A percentile compares a stretch with the other conserved stretches of the same genome.
These are phyloP conservation scores for Miamiensis avidus DNA, from an alignment of 169 alveolate species.

Conservation along the genomic window DNA sequence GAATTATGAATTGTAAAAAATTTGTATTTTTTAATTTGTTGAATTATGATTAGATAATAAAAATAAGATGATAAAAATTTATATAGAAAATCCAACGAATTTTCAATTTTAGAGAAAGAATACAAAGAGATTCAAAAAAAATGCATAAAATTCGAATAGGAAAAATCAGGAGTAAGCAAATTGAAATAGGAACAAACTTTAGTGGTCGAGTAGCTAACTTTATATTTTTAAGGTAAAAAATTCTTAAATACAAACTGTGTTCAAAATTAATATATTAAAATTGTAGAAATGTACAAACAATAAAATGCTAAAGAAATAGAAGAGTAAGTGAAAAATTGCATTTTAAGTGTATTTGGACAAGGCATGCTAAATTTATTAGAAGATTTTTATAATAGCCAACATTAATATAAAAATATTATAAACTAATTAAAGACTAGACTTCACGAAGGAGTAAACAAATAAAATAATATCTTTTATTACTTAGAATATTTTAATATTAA, in stretches of 20 bases:
- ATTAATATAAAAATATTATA: too few relatives aligned
- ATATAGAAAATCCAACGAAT: not conserved
- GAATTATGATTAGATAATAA: too few relatives aligned
- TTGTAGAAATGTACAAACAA: not conserved
- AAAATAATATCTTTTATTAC: too few relatives aligned
- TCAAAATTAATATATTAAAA: too few relatives aligned
- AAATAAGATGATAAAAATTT: too few relatives aligned
- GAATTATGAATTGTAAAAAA: not conserved
- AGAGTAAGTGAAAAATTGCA: not conserved
- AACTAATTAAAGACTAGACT: not conserved
- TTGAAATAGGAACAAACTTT: not conserved
- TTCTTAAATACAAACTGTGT: not conserved
- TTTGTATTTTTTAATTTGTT: too few relatives aligned
- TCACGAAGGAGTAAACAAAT: too few relatives aligned
- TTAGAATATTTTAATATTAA: not conserved
- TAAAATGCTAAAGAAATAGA: not conserved
- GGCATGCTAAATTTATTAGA: not conserved
- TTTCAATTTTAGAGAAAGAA: not conserved
- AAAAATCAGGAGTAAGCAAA: not conserved
- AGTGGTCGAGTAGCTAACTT: not conserved
- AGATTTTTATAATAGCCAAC: not conserved
- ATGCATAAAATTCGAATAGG: not conserved
- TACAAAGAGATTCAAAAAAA: not conserved
- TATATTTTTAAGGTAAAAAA: not conserved
- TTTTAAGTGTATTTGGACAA: not conserved